A percentile compares a stretch with the other conserved stretches of the same genome.
Conservation (phyloP, 805 yeast genomes). For the Hanseniaspora mollemarum region DNA sequence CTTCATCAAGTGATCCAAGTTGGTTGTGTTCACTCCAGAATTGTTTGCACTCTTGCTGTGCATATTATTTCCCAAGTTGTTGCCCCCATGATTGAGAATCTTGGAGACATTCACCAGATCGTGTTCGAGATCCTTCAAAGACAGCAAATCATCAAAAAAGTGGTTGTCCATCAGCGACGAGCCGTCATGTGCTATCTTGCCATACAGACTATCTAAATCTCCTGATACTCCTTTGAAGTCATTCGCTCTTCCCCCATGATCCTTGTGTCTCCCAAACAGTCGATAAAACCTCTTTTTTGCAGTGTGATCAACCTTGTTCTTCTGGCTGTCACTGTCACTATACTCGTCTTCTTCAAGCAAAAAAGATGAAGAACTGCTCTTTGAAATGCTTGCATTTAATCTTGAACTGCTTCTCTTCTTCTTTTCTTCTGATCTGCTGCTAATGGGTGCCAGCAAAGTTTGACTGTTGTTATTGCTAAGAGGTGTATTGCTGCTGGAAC, state of each 20-base stretch:
- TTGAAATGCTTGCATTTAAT: not conserved
- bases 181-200: not conserved
- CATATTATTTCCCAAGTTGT: not conserved
- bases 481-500: not conserved
- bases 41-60: not conserved
- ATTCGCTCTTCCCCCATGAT: not conserved
- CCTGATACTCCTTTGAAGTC: not conserved
- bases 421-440: not conserved
- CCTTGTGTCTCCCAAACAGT: slow-evolving; percentile 7
- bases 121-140: slow-evolving; percentile 4
- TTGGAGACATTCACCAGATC: slow-evolving; percentile 13
- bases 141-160: not conserved
- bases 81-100: slow-evolving; percentile 4
- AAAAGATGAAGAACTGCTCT: not conserved
- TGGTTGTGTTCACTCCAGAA: not conserved
- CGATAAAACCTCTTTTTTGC: not conserved
- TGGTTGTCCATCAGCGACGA: not conserved
- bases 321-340: not conserved
- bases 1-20: slow-evolving; percentile 13
- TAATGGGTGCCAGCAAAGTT: not conserved
- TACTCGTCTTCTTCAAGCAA: not conserved
- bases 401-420: not conserved
- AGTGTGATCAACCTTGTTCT: not conserved
- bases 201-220: not conserved
- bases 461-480: not conserved